These are phyloP conservation scores for Leucaena leucocephala DNA, from an alignment of 306 rosid genomes.

Conservation along the genomic window DNA sequence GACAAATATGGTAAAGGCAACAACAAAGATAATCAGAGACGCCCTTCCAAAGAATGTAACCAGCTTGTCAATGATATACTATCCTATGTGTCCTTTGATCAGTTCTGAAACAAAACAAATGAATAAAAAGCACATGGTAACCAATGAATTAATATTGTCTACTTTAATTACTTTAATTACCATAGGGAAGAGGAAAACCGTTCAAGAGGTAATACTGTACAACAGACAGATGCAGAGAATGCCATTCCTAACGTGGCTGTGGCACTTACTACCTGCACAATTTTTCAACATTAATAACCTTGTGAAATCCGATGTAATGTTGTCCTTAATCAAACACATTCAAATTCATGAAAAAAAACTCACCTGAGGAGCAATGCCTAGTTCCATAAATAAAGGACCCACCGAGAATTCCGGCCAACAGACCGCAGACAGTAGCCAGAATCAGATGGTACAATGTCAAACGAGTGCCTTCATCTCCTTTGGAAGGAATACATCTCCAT, in stretches of 20 bases:
- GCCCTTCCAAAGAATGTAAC: conserved; percentile 66
- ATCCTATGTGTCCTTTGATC: conserved; percentile 40
- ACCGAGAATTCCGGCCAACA: conserved; percentile 82
- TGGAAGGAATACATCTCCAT: conserved; percentile 46
- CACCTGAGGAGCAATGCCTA: conserved; percentile 80
- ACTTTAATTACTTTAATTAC: conserved; percentile 29
- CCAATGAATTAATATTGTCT: not conserved
- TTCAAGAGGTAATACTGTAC: conserved; percentile 75
- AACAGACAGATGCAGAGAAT: conserved; percentile 87
- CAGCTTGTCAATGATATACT: conserved; percentile 60
- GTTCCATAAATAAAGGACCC: conserved; percentile 85
- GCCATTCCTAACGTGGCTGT: conserved; percentile 86
- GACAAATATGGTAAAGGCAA: conserved; percentile 57
- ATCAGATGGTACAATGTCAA: conserved; percentile 59
- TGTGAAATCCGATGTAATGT: not conserved
- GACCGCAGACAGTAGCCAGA: conserved; percentile 48
- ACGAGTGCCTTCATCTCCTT: conserved; percentile 47
- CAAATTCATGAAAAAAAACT: not conserved
- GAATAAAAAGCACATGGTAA: not conserved
- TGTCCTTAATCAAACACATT: not conserved
- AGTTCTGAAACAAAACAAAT: no score
- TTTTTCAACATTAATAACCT: not conserved
- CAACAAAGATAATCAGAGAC: conserved; percentile 71
- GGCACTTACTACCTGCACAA: conserved; percentile 77
- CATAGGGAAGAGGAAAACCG: conserved; percentile 84